Evolutionary conservation across 495 filamentous ascomycete species (phyloP).

Genomic region (Hamigera avellanea): DNA sequence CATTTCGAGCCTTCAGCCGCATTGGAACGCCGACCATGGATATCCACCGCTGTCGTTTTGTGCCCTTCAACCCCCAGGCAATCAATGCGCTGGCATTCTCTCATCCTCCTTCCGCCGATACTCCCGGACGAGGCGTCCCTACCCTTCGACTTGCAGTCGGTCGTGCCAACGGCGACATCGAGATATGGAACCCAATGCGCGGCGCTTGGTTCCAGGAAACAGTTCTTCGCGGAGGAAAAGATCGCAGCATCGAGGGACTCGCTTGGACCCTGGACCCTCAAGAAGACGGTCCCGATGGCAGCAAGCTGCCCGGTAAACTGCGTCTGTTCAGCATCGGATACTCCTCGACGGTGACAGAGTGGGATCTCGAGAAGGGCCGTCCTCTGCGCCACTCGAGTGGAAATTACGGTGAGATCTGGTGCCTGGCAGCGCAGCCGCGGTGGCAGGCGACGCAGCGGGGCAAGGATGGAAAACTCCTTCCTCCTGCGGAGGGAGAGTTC

Average conservation of each 20-base stretch:
- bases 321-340: slow-evolving; percentile 95
- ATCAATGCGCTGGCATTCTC: slow-evolving; percentile 95
- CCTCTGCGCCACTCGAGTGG: slow-evolving; percentile 75
- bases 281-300: slow-evolving; percentile 48
- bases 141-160: slow-evolving; percentile 77
- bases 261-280: slow-evolving; percentile 85
- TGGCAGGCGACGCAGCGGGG: slow-evolving; percentile 27
- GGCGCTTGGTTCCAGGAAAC: slow-evolving; percentile 87
- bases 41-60: slow-evolving; percentile 93
- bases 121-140: slow-evolving; percentile 36
- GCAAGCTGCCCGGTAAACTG: slow-evolving; percentile 56
- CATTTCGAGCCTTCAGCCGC: slow-evolving; percentile 1
- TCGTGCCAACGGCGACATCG: slow-evolving; percentile 89
- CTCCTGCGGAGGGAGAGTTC: slow-evolving; percentile 31
- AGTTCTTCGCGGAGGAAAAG: slow-evolving; percentile 70
- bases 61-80: slow-evolving; percentile 83
- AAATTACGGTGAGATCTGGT: slow-evolving; percentile 95
- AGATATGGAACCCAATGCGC: slow-evolving; percentile 90
- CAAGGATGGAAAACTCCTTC: slow-evolving; percentile 20
- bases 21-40: slow-evolving; percentile 49
- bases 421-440: slow-evolving; percentile 76
- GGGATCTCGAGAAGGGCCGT: slow-evolving; percentile 70
- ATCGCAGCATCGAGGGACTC: slow-evolving; percentile 79
- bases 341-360: slow-evolving; percentile 84
- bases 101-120: slow-evolving; percentile 50